A percentile compares a stretch with the other conserved stretches of the same genome.
phyloP scores from a whole-genome alignment of 2,329 filamentous ascomycete species.

The Dactylellina leptospora region DNA sequence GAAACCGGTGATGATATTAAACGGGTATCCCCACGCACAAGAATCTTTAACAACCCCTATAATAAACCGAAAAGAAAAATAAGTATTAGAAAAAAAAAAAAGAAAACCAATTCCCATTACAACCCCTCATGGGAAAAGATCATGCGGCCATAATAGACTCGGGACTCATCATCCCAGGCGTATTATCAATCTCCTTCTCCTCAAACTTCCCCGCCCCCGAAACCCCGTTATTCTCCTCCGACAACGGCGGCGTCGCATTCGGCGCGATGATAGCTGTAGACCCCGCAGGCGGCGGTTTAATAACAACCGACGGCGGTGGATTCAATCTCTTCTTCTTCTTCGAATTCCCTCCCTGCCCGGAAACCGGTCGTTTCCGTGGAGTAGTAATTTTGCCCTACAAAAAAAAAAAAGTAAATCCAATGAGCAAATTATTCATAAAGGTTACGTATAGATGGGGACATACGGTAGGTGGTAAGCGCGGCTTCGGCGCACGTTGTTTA shows the following conservation, averaged over 20 bases:
- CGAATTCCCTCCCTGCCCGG: slow-evolving; percentile 81
- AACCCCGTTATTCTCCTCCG: slow-evolving; percentile 58
- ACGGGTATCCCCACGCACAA: background rate
- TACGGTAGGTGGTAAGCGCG: slow-evolving; percentile 67
- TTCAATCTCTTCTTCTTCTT: slow-evolving; percentile 88
- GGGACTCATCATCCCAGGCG: slow-evolving; percentile 80
- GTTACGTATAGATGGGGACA: slow-evolving; percentile 61
- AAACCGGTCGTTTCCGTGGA: slow-evolving; percentile 81
- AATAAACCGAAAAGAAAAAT: slow-evolving; percentile 56
- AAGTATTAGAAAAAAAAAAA: background rate
- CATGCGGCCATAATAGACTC: slow-evolving; percentile 70
- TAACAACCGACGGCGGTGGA: slow-evolving; percentile 64
- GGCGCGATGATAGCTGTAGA: slow-evolving; percentile 57
- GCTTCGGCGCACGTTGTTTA: slow-evolving; percentile 79
- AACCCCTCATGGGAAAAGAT: too few species aligned
- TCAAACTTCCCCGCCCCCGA: slow-evolving; percentile 65
- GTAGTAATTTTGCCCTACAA: slow-evolving; percentile 79
- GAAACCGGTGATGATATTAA: background rate
- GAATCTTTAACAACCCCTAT: slow-evolving; percentile 55
- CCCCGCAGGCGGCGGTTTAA: slow-evolving; percentile 62
- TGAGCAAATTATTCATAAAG: slow-evolving; percentile 63
- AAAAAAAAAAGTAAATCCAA: slow-evolving; percentile 57
- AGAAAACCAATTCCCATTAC: too few species aligned
- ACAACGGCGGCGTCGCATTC: slow-evolving; percentile 44
- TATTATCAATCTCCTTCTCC: slow-evolving; percentile 73